Base-by-base conservation (phyloP, 371 early-diverging fungal species). In the Choanephora cucurbitarum region DNA sequence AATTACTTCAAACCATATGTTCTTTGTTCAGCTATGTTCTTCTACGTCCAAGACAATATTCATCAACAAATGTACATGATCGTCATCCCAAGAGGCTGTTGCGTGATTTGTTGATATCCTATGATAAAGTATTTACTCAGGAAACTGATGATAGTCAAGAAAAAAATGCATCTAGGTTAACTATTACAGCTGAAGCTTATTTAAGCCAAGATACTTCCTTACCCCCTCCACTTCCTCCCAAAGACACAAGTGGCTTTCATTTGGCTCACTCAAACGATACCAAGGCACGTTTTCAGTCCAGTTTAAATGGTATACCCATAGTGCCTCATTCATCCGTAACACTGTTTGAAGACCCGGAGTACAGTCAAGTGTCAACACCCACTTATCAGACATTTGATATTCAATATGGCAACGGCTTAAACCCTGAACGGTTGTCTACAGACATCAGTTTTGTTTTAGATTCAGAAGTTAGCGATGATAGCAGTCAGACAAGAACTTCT, bases 71-170 rank as follows among this genome's bases (percentile, higher is more conserved):
- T 8, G 49, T 80, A 17, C 75, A 80, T 44, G 84, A 84, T 49
- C 73, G 69, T 21, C 83, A 83, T 31, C 79, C 78, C 15, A 74
- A 71, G 18, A 54, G 69, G 21, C 62, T 84, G 45, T 50, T 81
- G 44, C 67, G 71, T 2, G 84, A 84, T 32, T 58, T 84, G 46
- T 58, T 84, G 19, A 67, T 62, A 32, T 48, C 46, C n/a, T 64
- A 57, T 33, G 51, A 57, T 47, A 40, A 32, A 24, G 45, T 68
- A 4, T 68, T 68, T 21, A 60, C 58, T 6, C 49, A 55, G 21
- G 54, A 55, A n/a, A 49, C 48, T 1, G 60, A 58, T 24, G 28
- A 51, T 17, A 57, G 52, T 5, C 65, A 64, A 32, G 32, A 49
- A 39, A 41, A 57, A 0, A 58, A 52, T 5, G 52, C 52, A 14